phyloP scores from a whole-genome alignment of 176 grass and related monocot species.

The Bothriochloa decipiens region DNA sequence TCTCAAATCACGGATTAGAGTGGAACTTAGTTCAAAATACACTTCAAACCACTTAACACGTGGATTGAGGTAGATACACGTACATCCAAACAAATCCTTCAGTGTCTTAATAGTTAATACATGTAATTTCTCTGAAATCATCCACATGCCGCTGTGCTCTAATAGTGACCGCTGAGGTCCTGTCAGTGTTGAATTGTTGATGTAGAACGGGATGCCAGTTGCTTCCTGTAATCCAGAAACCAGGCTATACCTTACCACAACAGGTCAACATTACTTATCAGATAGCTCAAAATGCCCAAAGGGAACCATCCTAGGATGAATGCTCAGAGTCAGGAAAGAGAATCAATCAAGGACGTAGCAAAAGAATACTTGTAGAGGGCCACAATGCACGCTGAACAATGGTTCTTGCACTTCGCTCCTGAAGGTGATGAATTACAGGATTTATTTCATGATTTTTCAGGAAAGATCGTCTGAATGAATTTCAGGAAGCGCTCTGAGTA shows the following conservation, averaged over 20 bases:
- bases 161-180: not conserved
- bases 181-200: not conserved
- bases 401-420: not conserved
- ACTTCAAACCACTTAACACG: too few relatives aligned
- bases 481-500: slow-evolving; percentile 80
- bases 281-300: not conserved
- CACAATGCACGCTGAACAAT: not conserved
- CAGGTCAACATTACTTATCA: not conserved
- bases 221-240: not conserved
- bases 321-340: not conserved
- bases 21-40: too few relatives aligned
- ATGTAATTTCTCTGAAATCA: too few relatives aligned
- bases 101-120: too few relatives aligned
- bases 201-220: not conserved
- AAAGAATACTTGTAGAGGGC: too few relatives aligned
- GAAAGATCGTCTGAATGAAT: slow-evolving; percentile 83
- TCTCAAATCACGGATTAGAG: too few relatives aligned
- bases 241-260: not conserved
- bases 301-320: not conserved
- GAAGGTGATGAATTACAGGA: not conserved
- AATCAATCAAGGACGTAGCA: not conserved
- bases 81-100: too few relatives aligned
- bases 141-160: too few relatives aligned
- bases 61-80: not conserved
- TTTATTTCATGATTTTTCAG: slow-evolving; percentile 64